A percentile compares a stretch with the other conserved stretches of the same genome.
Evolutionary conservation across 2,329 filamentous ascomycete genomes (phyloP).

Genomic region (Claviceps paspali): DNA sequence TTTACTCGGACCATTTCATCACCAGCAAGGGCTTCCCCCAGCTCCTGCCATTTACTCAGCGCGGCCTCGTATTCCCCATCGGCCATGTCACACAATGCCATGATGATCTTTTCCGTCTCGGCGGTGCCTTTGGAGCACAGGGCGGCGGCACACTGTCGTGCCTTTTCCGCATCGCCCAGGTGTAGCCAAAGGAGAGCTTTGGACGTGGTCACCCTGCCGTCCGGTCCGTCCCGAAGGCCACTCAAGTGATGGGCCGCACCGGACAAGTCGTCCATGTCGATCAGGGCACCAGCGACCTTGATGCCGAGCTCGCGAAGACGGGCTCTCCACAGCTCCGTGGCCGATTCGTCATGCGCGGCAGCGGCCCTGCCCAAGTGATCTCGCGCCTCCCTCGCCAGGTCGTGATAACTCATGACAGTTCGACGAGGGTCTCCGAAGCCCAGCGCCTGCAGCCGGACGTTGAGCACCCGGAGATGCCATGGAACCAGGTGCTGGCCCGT

Average conservation of each 20-base stretch:
- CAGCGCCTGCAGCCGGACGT: conserved; percentile 70
- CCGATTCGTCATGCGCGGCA: conserved; percentile 32
- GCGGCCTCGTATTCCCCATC: conserved; percentile 58
- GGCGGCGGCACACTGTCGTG: conserved; percentile 35
- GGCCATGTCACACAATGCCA: conserved; percentile 62
- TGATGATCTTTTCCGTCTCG: conserved; percentile 33
- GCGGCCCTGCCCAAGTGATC: conserved; percentile 36
- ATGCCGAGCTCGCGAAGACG: conserved; percentile 63
- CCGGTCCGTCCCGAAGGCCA: conserved; percentile 30
- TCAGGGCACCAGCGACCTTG: conserved; percentile 47
- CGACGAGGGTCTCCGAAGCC: conserved; percentile 73
- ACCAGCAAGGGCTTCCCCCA: conserved; percentile 22
- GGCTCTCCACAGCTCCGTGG: conserved; percentile 50
- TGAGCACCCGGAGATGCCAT: conserved; percentile 73
- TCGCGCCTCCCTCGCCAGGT: conserved; percentile 67
- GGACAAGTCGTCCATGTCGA: conserved; percentile 78
- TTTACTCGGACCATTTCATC: conserved; percentile 70
- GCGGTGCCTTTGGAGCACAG: conserved; percentile 14
- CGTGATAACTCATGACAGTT: conserved; percentile 81
- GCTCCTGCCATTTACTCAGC: conserved; percentile 42
- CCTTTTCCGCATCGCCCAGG: conserved; percentile 60
- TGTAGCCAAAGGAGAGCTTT: conserved; percentile 60
- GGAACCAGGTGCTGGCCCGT: conserved; percentile 55
- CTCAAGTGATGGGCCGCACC: conserved; percentile 62
- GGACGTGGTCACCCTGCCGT: conserved; percentile 28